Conservation (phyloP, 164 flowering plant genomes). For the Dillenia suffruticosa region DNA sequence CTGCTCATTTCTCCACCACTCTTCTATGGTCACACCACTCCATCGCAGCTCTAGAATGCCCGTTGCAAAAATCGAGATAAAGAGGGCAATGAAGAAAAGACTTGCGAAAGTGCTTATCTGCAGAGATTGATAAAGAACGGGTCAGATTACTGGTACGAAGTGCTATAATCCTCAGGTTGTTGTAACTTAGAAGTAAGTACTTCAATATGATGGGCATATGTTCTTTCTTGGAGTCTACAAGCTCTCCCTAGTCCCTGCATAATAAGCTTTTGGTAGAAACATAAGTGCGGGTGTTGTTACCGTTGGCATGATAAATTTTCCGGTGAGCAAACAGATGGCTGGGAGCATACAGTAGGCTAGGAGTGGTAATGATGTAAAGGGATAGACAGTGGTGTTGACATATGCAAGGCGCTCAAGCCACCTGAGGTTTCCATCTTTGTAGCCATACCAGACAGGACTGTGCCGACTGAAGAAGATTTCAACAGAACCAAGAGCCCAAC, state of each 20-base stretch:
- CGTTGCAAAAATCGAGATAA: conserved; percentile 73
- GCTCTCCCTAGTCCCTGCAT: too few relatives aligned
- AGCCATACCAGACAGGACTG: conserved; percentile 76
- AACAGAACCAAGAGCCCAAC: conserved; percentile 94
- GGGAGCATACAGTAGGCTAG: conserved; percentile 88
- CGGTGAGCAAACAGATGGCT: conserved; percentile 89
- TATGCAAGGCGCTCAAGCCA: conserved; percentile 85
- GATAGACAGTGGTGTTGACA: conserved; percentile 85
- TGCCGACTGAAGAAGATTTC: conserved; percentile 92
- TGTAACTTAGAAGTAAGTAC: too few relatives aligned
- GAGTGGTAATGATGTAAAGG: conserved; percentile 80
- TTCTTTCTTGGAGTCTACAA: too few relatives aligned
- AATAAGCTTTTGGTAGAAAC: too few relatives aligned
- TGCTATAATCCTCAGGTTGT: too few relatives aligned
- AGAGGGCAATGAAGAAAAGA: conserved; percentile 70
- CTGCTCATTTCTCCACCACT: conserved; percentile 94
- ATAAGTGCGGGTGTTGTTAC: conserved; percentile 31
- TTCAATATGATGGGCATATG: too few relatives aligned
- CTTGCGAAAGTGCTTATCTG: conserved; percentile 92
- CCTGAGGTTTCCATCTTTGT: conserved; percentile 79
- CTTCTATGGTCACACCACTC: conserved; percentile 91
- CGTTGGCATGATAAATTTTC: conserved; percentile 90
- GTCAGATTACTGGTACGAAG: too few relatives aligned
- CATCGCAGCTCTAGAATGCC: conserved; percentile 85
- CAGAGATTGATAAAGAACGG: too few relatives aligned